Conservation (phyloP, 2,329 filamentous ascomycete species). For the Blumeriella jaapii region DNA sequence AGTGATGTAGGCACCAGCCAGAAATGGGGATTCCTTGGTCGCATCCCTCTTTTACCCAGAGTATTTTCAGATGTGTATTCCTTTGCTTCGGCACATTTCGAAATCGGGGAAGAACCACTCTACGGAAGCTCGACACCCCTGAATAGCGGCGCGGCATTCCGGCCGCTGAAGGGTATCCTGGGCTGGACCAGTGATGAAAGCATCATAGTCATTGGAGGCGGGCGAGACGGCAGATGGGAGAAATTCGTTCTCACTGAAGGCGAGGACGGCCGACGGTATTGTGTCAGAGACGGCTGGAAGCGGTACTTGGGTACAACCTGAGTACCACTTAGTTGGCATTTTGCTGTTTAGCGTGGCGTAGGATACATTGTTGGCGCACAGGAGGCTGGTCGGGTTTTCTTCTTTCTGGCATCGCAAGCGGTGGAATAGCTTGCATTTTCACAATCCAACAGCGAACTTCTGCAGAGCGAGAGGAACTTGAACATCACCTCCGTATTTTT, state of each 20-base stretch:
- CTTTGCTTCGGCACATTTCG: slow-evolving; percentile 69
- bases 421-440: too few species aligned
- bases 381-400: too few species aligned
- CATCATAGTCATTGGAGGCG: slow-evolving; percentile 67
- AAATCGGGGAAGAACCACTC: slow-evolving; percentile 63
- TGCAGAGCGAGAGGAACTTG: not conserved
- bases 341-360: slow-evolving; percentile 20
- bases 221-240: slow-evolving; percentile 76
- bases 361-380: slow-evolving; percentile 2
- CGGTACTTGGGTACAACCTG: slow-evolving; percentile 47
- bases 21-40: slow-evolving; percentile 79
- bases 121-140: slow-evolving; percentile 47
- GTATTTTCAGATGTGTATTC: slow-evolving; percentile 87
- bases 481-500: not conserved
- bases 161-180: slow-evolving; percentile 70
- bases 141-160: slow-evolving; percentile 28
- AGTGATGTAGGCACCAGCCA: slow-evolving; percentile 43
- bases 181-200: slow-evolving; percentile 72
- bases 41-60: slow-evolving; percentile 72
- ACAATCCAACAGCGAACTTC: not conserved
- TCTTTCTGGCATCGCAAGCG: too few species aligned
- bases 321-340: slow-evolving; percentile 4
- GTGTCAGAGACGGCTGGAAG: slow-evolving; percentile 71
- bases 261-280: slow-evolving; percentile 54
- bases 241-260: slow-evolving; percentile 64